Evolutionary conservation across 1,284 basidiomycete species (phyloP).

Genomic region (Cutaneotrichosporon dermatis): DNA sequence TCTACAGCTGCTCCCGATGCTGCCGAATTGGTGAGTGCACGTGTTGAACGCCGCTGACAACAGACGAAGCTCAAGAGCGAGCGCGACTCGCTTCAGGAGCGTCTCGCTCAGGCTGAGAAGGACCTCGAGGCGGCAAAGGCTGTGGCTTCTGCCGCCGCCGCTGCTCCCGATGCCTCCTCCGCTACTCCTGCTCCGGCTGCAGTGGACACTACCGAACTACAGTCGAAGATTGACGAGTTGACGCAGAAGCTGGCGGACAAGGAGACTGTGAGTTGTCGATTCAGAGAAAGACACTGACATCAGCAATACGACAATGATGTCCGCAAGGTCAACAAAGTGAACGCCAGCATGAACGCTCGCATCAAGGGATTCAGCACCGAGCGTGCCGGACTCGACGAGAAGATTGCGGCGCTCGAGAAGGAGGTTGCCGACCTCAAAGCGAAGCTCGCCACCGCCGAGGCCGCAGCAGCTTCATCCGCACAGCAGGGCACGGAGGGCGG

Average conservation of each 20-base stretch:
- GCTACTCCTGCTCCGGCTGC: background rate
- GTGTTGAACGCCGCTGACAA: background rate
- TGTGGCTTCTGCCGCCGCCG: background rate
- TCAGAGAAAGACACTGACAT: background rate
- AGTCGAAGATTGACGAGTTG: conserved; percentile 18
- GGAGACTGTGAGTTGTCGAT: conserved; percentile 4
- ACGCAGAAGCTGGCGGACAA: conserved; percentile 20
- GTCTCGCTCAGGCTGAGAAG: conserved; percentile 36
- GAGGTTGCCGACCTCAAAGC: conserved; percentile 29
- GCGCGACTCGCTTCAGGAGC: conserved; percentile 31
- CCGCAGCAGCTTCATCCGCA: background rate
- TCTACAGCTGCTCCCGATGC: conserved; percentile 8
- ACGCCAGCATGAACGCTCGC: conserved; percentile 19
- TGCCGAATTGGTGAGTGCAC: conserved; percentile 25
- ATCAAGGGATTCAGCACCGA: conserved; percentile 19
- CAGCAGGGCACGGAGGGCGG: background rate
- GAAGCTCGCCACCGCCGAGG: conserved; percentile 13
- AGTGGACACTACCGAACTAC: conserved; percentile 13
- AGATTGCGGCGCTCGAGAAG: conserved; percentile 24
- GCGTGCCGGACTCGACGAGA: conserved; percentile 18
- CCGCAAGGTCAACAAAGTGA: conserved; percentile 36
- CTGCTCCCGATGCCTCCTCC: background rate
- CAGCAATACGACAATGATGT: conserved; percentile 36
- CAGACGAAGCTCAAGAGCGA: conserved; percentile 25
- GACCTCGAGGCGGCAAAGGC: conserved; percentile 36